Evolutionary conservation across 2,329 filamentous ascomycete species (phyloP).

Genomic region (Ascochyta fabae): DNA sequence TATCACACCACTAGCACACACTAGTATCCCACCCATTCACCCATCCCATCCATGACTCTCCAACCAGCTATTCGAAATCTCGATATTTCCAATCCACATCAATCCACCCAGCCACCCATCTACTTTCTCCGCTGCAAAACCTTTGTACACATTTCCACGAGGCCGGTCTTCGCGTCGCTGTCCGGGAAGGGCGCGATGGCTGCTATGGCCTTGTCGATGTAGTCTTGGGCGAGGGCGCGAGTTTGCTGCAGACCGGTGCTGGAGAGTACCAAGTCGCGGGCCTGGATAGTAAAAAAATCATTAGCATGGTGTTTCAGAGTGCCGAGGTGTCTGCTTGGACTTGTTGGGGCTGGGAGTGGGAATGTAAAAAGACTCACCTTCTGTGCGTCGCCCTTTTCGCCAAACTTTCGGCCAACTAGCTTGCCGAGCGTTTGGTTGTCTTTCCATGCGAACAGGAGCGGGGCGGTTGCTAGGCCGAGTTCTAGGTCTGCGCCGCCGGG

Average conservation of each 20-base stretch:
- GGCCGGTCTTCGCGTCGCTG: constrained; percentile 90
- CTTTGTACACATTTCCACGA: constrained; percentile 93
- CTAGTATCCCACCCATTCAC: too few relatives aligned
- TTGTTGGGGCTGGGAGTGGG: too few relatives aligned
- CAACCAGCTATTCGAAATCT: too few relatives aligned
- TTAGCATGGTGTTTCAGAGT: constrained; percentile 24
- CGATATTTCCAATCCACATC: too few relatives aligned
- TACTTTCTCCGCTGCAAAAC: constrained; percentile 88
- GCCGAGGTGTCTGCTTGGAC: too few relatives aligned
- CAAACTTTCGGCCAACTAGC: constrained; percentile 91
- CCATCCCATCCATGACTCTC: too few relatives aligned
- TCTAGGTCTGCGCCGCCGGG: constrained; percentile 94
- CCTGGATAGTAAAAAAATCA: constrained; percentile 61
- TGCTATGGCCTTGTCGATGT: constrained; percentile 83
- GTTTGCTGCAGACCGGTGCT: constrained; percentile 94
- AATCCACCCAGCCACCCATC: too few relatives aligned
- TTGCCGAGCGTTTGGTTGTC: constrained; percentile 81
- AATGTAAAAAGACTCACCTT: constrained; percentile 65
- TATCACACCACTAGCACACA: too few relatives aligned
- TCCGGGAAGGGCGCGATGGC: constrained; percentile 87
- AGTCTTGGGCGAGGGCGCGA: constrained; percentile 85
- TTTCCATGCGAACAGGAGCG: constrained; percentile 95
- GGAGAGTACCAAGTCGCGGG: constrained; percentile 79
- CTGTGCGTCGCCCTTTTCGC: constrained; percentile 79
- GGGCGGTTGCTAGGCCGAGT: constrained; percentile 90